These are phyloP conservation scores for Suillus hirtellus DNA, from an alignment of 768 basidiomycete species.

Conservation along the genomic window DNA sequence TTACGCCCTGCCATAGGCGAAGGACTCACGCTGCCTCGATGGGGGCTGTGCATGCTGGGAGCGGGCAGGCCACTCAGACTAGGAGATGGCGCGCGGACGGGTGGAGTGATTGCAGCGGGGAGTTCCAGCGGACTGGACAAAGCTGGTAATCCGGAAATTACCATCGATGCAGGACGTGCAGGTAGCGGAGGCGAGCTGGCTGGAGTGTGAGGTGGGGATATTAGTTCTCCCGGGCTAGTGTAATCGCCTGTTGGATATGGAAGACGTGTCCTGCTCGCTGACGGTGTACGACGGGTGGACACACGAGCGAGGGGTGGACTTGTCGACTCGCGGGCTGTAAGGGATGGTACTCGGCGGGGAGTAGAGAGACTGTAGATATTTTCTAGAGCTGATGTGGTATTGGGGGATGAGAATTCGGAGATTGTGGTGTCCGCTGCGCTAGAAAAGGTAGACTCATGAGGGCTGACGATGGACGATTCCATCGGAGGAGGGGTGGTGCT, in stretches of 20 bases:
- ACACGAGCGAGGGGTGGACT: constrained; percentile 60
- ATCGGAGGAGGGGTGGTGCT: constrained; percentile 45
- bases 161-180: constrained; percentile 43
- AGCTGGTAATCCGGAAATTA: constrained; percentile 46
- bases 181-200: constrained; percentile 48
- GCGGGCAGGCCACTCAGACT: constrained; percentile 39
- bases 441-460: constrained; percentile 27
- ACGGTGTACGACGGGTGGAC: constrained; percentile 32
- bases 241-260: constrained; percentile 88
- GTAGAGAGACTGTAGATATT: constrained; percentile 25
- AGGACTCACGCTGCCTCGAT: constrained; percentile 61
- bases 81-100: constrained; percentile 24
- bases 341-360: constrained; percentile 32
- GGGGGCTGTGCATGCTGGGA: constrained; percentile 39
- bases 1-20: constrained; percentile 65
- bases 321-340: constrained; percentile 61
- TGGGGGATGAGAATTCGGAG: constrained; percentile 8
- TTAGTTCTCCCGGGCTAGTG: constrained; percentile 57
- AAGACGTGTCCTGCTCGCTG: constrained; percentile 46
- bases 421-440: constrained; percentile 10
- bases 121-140: constrained; percentile 27
- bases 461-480: constrained; percentile 44
- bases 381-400: constrained; percentile 19
- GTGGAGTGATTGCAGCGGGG: constrained; percentile 24
- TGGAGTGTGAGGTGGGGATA: constrained; percentile 34